phyloP scores from a whole-genome alignment of 345 rosid species.

The Camelina hispida region DNA sequence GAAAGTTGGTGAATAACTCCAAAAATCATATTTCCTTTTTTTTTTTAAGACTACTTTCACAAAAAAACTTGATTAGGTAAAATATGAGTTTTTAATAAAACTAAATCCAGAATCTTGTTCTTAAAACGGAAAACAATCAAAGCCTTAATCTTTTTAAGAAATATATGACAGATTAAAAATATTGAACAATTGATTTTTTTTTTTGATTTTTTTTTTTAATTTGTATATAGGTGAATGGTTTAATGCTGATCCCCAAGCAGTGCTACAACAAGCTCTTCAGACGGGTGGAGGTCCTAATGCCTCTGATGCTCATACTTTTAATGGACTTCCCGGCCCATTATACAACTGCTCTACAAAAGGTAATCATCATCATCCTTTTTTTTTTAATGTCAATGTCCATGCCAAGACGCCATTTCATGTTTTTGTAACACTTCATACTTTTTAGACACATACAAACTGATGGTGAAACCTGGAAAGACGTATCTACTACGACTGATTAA shows the following conservation, averaged over 20 bases:
- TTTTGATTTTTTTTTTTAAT: background rate
- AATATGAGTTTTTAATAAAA: no score
- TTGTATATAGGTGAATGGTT: conserved; percentile 68
- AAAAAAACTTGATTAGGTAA: no score
- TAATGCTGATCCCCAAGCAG: conserved; percentile 66
- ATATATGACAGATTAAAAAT: background rate
- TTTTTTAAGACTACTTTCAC: no score
- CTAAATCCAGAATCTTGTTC: no score
- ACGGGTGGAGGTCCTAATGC: conserved; percentile 75
- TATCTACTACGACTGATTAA: conserved; percentile 77
- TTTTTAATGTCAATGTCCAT: background rate
- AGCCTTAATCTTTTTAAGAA: no score
- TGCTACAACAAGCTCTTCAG: conserved; percentile 65
- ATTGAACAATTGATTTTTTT: background rate
- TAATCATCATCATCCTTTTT: conserved; percentile 10
- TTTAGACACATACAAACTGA: conserved; percentile 64
- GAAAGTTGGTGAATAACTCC: no score
- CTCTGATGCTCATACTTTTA: conserved; percentile 74
- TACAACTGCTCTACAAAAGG: conserved; percentile 75
- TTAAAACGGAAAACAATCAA: no score
- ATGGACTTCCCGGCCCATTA: conserved; percentile 82
- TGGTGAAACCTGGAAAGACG: conserved; percentile 69
- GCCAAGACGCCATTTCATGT: background rate
- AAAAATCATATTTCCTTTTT: no score
- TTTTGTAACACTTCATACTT: background rate